Percentiles rank a stretch among this genome's conserved stretches.
phyloP scores from a whole-genome alignment of 192 early-diverging fungal species.

The Podochytrium sp. region DNA sequence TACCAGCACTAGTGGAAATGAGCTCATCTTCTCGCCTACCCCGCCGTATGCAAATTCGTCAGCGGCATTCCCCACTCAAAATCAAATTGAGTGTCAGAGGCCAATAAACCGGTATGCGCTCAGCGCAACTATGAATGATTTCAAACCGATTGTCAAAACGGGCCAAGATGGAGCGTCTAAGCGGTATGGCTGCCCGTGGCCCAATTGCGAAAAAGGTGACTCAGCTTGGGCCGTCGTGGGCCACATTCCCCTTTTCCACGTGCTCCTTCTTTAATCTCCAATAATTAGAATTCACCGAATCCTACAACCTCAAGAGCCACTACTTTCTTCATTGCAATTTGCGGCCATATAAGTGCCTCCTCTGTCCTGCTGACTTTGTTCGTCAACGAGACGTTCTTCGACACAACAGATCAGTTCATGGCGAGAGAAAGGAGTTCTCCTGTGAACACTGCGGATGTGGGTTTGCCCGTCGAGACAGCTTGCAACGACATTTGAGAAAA shows the following conservation, averaged over 20 bases:
- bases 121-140: not conserved
- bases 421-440: not conserved
- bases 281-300: not conserved
- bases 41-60: not conserved
- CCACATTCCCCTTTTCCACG: not conserved
- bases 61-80: too few relatives aligned
- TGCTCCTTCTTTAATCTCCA: too few relatives aligned
- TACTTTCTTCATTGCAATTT: slow-evolving; percentile 2
- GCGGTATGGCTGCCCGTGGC: not conserved
- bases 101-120: not conserved
- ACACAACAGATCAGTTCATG: not conserved
- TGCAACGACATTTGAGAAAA: not conserved
- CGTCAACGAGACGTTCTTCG: not conserved
- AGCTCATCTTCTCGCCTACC: too few relatives aligned
- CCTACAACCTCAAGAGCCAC: not conserved
- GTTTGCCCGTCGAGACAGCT: not conserved
- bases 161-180: not conserved
- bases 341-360: not conserved
- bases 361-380: not conserved
- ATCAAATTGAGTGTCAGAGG: not conserved
- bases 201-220: not conserved
- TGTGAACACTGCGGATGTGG: not conserved
- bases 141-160: not conserved
- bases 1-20: too few relatives aligned
- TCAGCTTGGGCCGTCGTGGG: too few relatives aligned